Evolutionary conservation across 1,139 yeast genomes (phyloP), one percentile per base, ranked within the genome.

Genomic region (Saccharomyces hybrid): DNA sequence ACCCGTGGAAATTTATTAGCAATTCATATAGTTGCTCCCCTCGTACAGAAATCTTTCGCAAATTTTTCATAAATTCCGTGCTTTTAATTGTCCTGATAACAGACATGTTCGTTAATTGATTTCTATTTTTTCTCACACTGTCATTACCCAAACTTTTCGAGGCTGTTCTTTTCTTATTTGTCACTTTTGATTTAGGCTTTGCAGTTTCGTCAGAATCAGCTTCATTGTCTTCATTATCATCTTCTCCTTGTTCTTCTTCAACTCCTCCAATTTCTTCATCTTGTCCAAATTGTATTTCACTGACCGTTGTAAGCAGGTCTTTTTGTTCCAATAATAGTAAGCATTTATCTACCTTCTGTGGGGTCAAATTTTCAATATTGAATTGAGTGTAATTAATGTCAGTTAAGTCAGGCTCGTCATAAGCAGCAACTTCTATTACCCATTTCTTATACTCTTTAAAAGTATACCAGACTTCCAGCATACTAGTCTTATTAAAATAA

Each of bases 401-500:
- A 9, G 52, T 51, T 3, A 51, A 46, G 3, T 53, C 59, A 16
- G 47, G 34, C 29, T 58, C 57, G 11, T 52, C 49, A 24, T 55
- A 54, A 4, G 50, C 56, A 4, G 42, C 8, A 2, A 47, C 6
- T 5, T 54, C 52, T 4, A 62, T 54, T 2, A 68, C 52, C 67
- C 65, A 60, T 28, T 57, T 52, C 3, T 54, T 52, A 48, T 61
- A 68, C 52, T 67, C 71, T 19, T 59, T 54, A 11, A 49, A 47
- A 2, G 68, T 57, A 48, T 64, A 67, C 69, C 71, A 66, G 2
- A 59, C 59, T 54, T 67, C 69, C 14, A 67, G 54, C 53, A 67
- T 55, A 26, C 58, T 58, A 9, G 21, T 44, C 26, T 55, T 54
- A 52, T 63, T 62, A 52, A 67, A 65, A 19, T 55, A 54, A 0